These are phyloP conservation scores for Xerocomellus intermedius DNA, from an alignment of 768 basidiomycete species.

Conservation along the genomic window DNA sequence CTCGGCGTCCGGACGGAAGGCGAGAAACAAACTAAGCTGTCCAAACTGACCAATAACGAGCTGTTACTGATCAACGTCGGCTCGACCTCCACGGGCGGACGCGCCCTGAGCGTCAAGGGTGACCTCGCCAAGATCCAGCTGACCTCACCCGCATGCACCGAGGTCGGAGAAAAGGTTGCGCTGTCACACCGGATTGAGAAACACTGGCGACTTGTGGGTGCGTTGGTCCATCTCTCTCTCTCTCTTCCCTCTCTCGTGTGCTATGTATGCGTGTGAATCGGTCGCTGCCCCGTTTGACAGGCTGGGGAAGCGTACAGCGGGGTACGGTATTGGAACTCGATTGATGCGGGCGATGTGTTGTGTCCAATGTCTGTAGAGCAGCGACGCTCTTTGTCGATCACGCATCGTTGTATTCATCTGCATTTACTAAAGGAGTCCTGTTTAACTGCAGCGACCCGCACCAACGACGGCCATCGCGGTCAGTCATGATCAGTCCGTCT, in stretches of 20 bases:
- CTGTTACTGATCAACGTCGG: constrained; percentile 96
- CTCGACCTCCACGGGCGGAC: constrained; percentile 94
- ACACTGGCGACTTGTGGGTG: constrained; percentile 95
- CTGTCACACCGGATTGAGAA: constrained; percentile 93
- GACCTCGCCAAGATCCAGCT: constrained; percentile 93
- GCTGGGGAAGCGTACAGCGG: constrained; percentile 80
- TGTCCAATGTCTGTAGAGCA: background rate
- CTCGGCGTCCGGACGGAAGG: constrained; percentile 99
- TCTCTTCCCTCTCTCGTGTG: background rate
- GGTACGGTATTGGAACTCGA: constrained; percentile 82
- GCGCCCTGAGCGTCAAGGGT: constrained; percentile 90
- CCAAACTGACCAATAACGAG: constrained; percentile 90
- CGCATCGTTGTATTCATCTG: background rate
- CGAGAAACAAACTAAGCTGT: constrained; percentile 96
- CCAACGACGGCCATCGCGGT: background rate
- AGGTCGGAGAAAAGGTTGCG: constrained; percentile 97
- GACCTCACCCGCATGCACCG: constrained; percentile 93
- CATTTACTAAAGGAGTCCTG: background rate
- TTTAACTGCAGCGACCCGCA: background rate
- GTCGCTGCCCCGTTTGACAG: constrained; percentile 26
- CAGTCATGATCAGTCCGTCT: too few species aligned
- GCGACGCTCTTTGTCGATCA: background rate
- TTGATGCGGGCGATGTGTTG: constrained; percentile 27
- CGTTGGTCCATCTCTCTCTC: constrained; percentile 33
- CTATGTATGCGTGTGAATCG: background rate